Conservation (phyloP, 176 grass and related monocot genomes). For the Oryza glumipatula region DNA sequence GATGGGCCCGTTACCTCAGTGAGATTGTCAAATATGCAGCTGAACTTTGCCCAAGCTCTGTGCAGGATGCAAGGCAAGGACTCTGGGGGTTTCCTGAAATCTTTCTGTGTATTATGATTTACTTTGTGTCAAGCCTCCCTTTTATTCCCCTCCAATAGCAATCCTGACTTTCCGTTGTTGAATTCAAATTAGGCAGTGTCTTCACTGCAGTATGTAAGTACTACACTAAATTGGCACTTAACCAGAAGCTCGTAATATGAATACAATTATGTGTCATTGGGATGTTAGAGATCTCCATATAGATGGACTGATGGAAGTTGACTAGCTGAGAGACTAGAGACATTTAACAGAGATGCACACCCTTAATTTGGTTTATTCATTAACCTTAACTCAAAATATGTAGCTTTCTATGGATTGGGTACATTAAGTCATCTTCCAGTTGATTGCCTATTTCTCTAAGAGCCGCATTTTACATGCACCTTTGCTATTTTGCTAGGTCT, state of each 20-base stretch:
- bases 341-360: background rate
- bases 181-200: background rate
- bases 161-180: background rate
- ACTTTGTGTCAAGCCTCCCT: background rate
- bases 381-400: background rate
- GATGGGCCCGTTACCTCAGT: conserved; percentile 97
- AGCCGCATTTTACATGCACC: conserved; percentile 1
- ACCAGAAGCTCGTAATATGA: conserved; percentile 15
- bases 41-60: conserved; percentile 88
- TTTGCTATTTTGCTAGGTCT: conserved; percentile 15
- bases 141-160: background rate
- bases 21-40: conserved; percentile 93
- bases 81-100: conserved; percentile 15
- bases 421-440: background rate
- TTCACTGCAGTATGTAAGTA: conserved; percentile 19
- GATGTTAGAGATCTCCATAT: conserved; percentile 13
- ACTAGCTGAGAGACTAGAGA: conserved; percentile 21
- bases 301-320: conserved; percentile 28
- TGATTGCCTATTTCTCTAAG: background rate
- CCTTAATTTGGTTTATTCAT: background rate
- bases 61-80: conserved; percentile 90
- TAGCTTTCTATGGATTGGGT: conserved; percentile 6
- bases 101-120: conserved; percentile 10
- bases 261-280: conserved; percentile 21
- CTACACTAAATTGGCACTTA: background rate